Evolutionary conservation across 1,139 yeast genomes (phyloP), one percentile per base, ranked within the genome.

Genomic region (Debaryomyces nepalensis): DNA sequence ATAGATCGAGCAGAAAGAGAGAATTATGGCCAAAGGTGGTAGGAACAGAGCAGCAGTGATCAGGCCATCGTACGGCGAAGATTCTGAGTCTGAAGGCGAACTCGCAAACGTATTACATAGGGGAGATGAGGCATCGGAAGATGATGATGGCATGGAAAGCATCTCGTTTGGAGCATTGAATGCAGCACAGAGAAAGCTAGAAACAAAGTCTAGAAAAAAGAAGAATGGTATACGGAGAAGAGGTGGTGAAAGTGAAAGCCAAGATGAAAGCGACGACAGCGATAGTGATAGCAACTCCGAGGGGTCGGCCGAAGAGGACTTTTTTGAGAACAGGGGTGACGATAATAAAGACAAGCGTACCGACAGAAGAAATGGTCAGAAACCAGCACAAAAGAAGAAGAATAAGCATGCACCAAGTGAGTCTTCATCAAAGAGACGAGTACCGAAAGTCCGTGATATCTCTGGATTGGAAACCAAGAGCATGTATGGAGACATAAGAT

Each of bases 341-440:
- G 33, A 31, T 14, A 43, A 39, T 11, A 42, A 41, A 16, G 38
- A 12, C 10, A 22, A 14, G 21, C 14, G 19, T 3, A 39, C 33
- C 31, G 44, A 26, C 50, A 49, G 51, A 57, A 49, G 42, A 48
- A 43, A 45, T 50, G 44, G 43, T 7, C 50, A 26, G 2, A 33
- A 35, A 16, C 21, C 30, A 29, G 27, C 26, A 2, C 37, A 55
- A 32, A 66, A 61, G 47, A 70, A 68, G 48, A 74, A 64, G 49
- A 68, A 63, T 51, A 88, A 88, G 56, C 96, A 89, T 66, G 96
- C 96, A 0, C 97, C 97, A 4, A 64, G 81, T 0, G 95, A 84
- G 57, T 54, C 79, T 18, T 85, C 95, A 5, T 69, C 91, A 2
- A 87, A 85, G 59, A 75, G 70, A 48, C 87, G 82, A n/a, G 95